These are phyloP conservation scores for Nemania sp. DNA, from an alignment of 2,329 filamentous ascomycete genomes.

Conservation along the genomic window DNA sequence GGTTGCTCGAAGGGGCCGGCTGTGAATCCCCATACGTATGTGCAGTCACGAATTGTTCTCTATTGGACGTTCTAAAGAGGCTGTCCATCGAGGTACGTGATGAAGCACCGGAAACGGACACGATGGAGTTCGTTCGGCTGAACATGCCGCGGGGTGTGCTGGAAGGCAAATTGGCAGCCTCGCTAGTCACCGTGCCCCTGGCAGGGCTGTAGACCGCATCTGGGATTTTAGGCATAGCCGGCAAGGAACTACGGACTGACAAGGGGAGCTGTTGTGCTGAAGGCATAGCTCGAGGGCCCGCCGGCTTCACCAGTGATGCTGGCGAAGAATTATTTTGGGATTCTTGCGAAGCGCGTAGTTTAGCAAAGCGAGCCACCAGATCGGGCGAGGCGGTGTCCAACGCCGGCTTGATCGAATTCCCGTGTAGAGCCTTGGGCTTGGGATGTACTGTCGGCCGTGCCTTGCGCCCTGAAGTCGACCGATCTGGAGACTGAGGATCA, in stretches of 20 bases:
- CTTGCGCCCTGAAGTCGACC: slow-evolving; percentile 30
- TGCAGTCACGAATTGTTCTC: slow-evolving; percentile 43
- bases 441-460: slow-evolving; percentile 59
- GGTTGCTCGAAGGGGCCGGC: slow-evolving; percentile 45
- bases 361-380: slow-evolving; percentile 59
- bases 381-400: slow-evolving; percentile 49
- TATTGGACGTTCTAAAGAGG: slow-evolving; percentile 32
- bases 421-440: slow-evolving; percentile 69
- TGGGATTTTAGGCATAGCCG: slow-evolving; percentile 68
- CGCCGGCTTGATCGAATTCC: slow-evolving; percentile 55
- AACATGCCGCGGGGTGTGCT: slow-evolving; percentile 67
- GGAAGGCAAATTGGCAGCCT: slow-evolving; percentile 66
- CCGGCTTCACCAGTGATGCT: slow-evolving; percentile 50
- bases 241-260: slow-evolving; percentile 54
- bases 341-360: slow-evolving; percentile 51
- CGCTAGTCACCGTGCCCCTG: slow-evolving; percentile 68
- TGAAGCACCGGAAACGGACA: slow-evolving; percentile 41
- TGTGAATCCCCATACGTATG: slow-evolving; percentile 35
- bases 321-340: slow-evolving; percentile 44
- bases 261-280: slow-evolving; percentile 48
- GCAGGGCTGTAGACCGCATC: slow-evolving; percentile 80
- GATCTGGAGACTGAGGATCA: background rate
- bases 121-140: slow-evolving; percentile 59
- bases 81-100: slow-evolving; percentile 37
- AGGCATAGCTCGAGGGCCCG: slow-evolving; percentile 55